A percentile compares a stretch with the other conserved stretches of the same genome.
These are phyloP conservation scores for Aspergillus panamensis DNA, from an alignment of 495 filamentous ascomycete genomes.

Conservation along the genomic window DNA sequence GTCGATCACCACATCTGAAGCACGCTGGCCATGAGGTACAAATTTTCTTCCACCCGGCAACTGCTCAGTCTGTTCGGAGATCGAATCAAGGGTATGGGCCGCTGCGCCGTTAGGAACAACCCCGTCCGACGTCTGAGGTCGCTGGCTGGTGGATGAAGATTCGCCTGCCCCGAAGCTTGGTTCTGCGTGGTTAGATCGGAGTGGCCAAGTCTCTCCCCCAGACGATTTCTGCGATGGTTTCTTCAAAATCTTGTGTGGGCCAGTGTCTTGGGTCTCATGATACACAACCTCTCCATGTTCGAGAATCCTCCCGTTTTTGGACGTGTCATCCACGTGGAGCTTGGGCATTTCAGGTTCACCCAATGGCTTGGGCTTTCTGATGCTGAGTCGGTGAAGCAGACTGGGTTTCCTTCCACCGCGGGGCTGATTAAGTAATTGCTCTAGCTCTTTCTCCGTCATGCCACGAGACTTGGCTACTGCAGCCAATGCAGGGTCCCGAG, in stretches of 20 bases:
- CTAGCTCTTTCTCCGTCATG: slow-evolving; percentile 40
- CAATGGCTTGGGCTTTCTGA: slow-evolving; percentile 36
- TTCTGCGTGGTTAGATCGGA: slow-evolving; percentile 17
- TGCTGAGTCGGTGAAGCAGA: slow-evolving; percentile 41
- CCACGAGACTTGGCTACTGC: slow-evolving; percentile 42
- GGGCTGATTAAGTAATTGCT: slow-evolving; percentile 37
- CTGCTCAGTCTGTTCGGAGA: slow-evolving; percentile 5
- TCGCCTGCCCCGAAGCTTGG: slow-evolving; percentile 15
- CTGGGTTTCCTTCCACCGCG: slow-evolving; percentile 36
- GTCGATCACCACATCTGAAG: slow-evolving; percentile 37
- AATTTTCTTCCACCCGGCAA: slow-evolving; percentile 2
- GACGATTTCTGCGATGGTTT: slow-evolving; percentile 25
- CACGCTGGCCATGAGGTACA: neutral
- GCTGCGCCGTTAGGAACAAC: slow-evolving; percentile 9
- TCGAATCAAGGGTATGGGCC: neutral
- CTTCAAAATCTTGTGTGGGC: slow-evolving; percentile 31
- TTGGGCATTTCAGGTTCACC: slow-evolving; percentile 32
- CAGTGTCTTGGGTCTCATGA: slow-evolving; percentile 17
- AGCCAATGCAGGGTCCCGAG: slow-evolving; percentile 34
- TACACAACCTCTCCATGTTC: slow-evolving; percentile 19
- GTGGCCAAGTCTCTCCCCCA: slow-evolving; percentile 32
- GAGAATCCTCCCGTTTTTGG: slow-evolving; percentile 33
- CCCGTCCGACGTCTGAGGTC: slow-evolving; percentile 18
- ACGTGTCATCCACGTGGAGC: slow-evolving; percentile 22
- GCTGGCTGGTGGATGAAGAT: slow-evolving; percentile 12